Evolutionary conservation across 1,284 basidiomycete species (phyloP).

Genomic region (Sporisorium graminicola): DNA sequence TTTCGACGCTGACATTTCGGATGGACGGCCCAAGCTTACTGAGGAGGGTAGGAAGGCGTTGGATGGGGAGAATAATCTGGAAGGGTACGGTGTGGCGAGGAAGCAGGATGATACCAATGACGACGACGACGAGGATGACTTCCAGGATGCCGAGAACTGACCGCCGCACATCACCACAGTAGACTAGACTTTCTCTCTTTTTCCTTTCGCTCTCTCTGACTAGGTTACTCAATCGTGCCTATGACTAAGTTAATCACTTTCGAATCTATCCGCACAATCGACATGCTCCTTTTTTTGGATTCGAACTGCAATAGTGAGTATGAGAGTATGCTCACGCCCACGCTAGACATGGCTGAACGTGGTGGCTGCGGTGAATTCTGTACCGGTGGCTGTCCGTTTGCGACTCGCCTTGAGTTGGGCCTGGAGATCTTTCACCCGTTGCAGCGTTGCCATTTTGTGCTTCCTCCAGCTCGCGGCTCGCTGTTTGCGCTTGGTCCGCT

Average conservation of each 20-base stretch:
- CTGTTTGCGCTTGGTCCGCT: conserved; percentile 30
- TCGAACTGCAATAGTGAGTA: too few species aligned
- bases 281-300: not conserved
- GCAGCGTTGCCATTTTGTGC: conserved; percentile 19
- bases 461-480: conserved; percentile 34
- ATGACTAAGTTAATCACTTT: not conserved
- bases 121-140: conserved; percentile 45
- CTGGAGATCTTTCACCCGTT: conserved; percentile 9
- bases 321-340: too few species aligned
- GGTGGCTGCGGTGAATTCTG: too few species aligned
- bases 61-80: conserved; percentile 61
- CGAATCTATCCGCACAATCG: not conserved
- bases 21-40: conserved; percentile 82
- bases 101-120: not conserved
- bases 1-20: conserved; percentile 80
- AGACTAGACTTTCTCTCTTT: not conserved
- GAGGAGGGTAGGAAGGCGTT: conserved; percentile 69
- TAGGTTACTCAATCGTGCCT: not conserved
- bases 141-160: conserved; percentile 48
- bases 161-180: not conserved
- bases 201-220: not conserved
- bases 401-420: conserved; percentile 13
- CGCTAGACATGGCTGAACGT: too few species aligned
- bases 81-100: conserved; percentile 35
- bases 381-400: not conserved